phyloP scores from a whole-genome alignment of 495 filamentous ascomycete species.

The Daldinia bambusicola region DNA sequence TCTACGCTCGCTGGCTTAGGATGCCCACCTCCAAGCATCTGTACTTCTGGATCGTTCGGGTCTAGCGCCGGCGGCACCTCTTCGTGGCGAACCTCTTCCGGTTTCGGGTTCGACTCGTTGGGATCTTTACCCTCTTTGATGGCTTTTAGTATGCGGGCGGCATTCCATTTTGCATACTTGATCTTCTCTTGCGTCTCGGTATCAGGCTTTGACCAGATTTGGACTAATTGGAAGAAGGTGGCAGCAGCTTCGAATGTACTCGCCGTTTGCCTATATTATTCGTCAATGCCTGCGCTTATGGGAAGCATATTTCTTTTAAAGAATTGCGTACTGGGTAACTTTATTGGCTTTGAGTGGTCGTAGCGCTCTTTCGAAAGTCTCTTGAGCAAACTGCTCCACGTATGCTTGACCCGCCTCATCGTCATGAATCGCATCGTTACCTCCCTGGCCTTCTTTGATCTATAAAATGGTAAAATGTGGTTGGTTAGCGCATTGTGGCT shows the following conservation, averaged over 20 bases:
- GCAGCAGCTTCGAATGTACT: conserved; percentile 92
- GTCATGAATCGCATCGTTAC: conserved; percentile 76
- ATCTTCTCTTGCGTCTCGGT: conserved; percentile 84
- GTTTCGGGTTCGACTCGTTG: conserved; percentile 84
- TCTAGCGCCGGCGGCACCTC: conserved; percentile 64
- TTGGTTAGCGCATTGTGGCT: not conserved
- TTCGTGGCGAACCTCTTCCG: conserved; percentile 40
- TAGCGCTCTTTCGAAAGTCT: conserved; percentile 86
- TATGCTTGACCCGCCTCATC: conserved; percentile 88
- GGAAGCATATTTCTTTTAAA: not conserved
- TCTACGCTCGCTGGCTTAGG: conserved; percentile 69
- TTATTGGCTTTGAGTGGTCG: conserved; percentile 82
- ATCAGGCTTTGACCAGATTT: conserved; percentile 82
- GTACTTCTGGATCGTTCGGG: conserved; percentile 71
- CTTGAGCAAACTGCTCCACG: conserved; percentile 90
- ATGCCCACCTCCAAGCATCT: conserved; percentile 57
- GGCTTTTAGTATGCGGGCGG: conserved; percentile 87
- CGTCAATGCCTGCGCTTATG: conserved; percentile 24
- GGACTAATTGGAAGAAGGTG: conserved; percentile 87
- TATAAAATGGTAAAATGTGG: conserved; percentile 42
- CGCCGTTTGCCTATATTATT: conserved; percentile 77
- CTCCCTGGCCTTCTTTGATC: conserved; percentile 69
- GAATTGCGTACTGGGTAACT: conserved; percentile 74
- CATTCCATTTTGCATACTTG: conserved; percentile 97
- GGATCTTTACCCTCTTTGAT: conserved; percentile 92